Percentiles rank a stretch among this genome's conserved stretches.
Evolutionary conservation across 371 early-diverging fungal species (phyloP).

Genomic region (Rhizomucor miehei): DNA sequence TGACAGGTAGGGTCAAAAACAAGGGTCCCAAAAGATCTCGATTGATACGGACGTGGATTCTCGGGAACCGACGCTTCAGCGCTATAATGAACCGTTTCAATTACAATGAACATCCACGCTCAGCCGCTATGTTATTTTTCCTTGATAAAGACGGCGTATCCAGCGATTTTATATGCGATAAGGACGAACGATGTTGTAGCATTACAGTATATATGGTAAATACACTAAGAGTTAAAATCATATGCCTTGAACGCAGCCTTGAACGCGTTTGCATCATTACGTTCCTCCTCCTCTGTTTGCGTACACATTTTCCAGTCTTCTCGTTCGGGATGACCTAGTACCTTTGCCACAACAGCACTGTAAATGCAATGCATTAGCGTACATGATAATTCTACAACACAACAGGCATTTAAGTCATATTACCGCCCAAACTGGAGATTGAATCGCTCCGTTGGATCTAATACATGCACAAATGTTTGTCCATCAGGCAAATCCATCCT

Average conservation of each 20-base stretch:
- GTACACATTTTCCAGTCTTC: slow-evolving; percentile 75
- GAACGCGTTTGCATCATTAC: slow-evolving; percentile 44
- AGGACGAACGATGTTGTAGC: too few species aligned
- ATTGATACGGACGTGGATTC: too few species aligned
- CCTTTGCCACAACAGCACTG: slow-evolving; percentile 37
- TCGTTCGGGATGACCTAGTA: slow-evolving; percentile 60
- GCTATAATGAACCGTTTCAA: too few species aligned
- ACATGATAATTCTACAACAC: not conserved
- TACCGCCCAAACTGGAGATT: slow-evolving; percentile 75
- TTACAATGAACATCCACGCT: too few species aligned
- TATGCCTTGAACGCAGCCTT: slow-evolving; percentile 53
- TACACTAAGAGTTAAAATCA: slow-evolving; percentile 20
- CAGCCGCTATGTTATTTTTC: too few species aligned
- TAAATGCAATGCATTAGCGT: slow-evolving; percentile 23
- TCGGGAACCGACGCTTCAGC: too few species aligned
- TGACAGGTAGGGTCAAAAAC: too few species aligned
- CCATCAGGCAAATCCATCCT: slow-evolving; percentile 65
- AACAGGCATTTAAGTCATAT: slow-evolving; percentile 5
- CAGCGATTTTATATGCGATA: too few species aligned
- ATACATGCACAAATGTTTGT: slow-evolving; percentile 39
- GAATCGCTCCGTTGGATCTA: slow-evolving; percentile 47
- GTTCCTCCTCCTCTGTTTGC: slow-evolving; percentile 61
- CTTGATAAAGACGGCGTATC: too few species aligned
- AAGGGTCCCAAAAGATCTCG: too few species aligned
- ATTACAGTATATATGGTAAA: too few species aligned